Base-by-base conservation (phyloP, 2,329 filamentous ascomycete genomes). In the Ophidiomyces ophidiicola region DNA sequence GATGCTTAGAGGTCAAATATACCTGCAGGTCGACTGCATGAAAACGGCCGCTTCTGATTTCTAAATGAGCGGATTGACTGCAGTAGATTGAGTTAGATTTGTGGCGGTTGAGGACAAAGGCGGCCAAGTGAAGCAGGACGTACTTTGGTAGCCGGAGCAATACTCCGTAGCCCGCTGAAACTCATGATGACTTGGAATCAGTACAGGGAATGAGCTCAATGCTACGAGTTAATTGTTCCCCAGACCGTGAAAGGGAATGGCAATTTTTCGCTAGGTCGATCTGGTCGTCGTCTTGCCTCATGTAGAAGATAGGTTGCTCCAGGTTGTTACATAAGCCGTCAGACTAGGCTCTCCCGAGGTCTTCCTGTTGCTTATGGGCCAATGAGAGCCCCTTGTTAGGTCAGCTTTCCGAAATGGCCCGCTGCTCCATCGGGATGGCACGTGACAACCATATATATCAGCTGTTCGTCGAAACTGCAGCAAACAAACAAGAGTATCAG, bases 11-110 rank as follows among this genome's bases (percentile, higher is more conserved):
- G 3, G 4, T 20, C 8, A 6, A 2, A 19, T 39, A 57, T 76
- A 84, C 81, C 79, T 54, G 76, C 80, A 50, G 83, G 76, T 56
- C 80, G 77, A 48, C 88, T 88, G 47, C 83, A 85, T 46, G 88
- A 93, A 68, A 98, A 96, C 45, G 78, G 70, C 65, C 87, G 76
- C 56, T 72, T 70, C 57, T 82, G 76, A 54, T 69, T 70, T 62
- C 71, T 74, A 53, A 77, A 62, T 52, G 69, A 64, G 56, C 72
- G 72, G 49, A 76, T 72, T 59, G 82, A 72, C 79, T 84, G 51
- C 43, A 45, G n/a, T 39, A 32, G 42, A 18, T 1, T 20, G 32
- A 11, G 48, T 61, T 43, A 61, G 53, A 46, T 40, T 15, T 28
- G 41, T 28, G 38, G 29, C 43, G 34, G 24, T 32, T 31, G 26